Base-by-base conservation (phyloP, 2,329 filamentous ascomycete species). In the Pseudonectria foliicola region DNA sequence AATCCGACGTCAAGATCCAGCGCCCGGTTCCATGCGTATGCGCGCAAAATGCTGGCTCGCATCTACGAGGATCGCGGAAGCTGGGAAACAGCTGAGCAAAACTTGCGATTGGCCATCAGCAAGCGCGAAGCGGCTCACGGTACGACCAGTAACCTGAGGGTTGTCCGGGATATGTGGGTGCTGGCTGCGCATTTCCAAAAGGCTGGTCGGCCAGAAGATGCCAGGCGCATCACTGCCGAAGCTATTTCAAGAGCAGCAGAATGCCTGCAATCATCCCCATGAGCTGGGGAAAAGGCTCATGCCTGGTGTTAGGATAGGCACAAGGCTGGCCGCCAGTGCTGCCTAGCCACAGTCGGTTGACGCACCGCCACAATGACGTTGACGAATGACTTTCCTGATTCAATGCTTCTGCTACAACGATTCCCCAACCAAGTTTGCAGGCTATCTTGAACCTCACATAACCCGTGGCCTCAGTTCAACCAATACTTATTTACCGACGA, bases 301-400 rank as follows among this genome's bases (percentile, higher is more conserved):
- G 25, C 25, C 10, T 13, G 13, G 25, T 11, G 25, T 27, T 27
- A n/a, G 14, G 18, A 29, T 29, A 29, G 4, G 5, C 7, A 7
- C 4, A 16, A 29, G 11, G 28, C n/a, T n/a, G n/a, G 28, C 18
- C 8, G 18, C 18, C 8, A 8, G 5, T 21, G 26, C 11, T 37
- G 36, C 37, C 33, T 44, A 49, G 54, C 54, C 54, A 57, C 53
- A 43, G 5, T 8, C 8, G 18, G 18, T 21, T 21, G 18, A 21
- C 27, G 39, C 38, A 42, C 56, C 52, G 60, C 62, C 61, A 63
- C 63, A 59, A 66, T 66, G 63, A 66, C 63, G 61, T 65, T 56
- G 54, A 51, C 48, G 41, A 21, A 21, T 21, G 18, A 21, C 18
- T 21, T 21, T 8, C 18, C 18, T 21, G 18, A 21, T 21, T 27